Conservation (phyloP, 495 filamentous ascomycete species). For the Talaromyces ruber region DNA sequence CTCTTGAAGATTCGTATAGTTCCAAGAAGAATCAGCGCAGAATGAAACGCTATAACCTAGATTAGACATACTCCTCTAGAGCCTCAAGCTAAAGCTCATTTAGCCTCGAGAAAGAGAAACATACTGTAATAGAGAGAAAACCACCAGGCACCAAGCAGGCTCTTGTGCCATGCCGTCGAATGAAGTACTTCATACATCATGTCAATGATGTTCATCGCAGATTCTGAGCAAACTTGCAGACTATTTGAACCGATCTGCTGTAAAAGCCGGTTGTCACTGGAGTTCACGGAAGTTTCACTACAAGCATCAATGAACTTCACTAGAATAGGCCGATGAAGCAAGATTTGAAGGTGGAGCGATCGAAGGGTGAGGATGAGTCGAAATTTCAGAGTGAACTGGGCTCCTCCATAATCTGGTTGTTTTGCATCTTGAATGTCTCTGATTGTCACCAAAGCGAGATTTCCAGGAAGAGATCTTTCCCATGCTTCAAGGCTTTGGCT, state of each 20-base stretch:
- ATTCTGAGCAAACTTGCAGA: constrained; percentile 24
- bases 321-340: constrained; percentile 6
- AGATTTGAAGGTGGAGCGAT: constrained; percentile 9
- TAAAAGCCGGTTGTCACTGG: background rate
- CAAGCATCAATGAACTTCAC: constrained; percentile 10
- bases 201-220: constrained; percentile 23
- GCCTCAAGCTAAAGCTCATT: too few relatives aligned
- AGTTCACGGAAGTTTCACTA: constrained; percentile 6
- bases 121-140: constrained; percentile 30
- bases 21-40: too few relatives aligned
- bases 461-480: background rate
- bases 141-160: constrained; percentile 31
- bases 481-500: background rate
- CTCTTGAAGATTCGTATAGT: too few relatives aligned
- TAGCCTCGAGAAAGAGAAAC: background rate
- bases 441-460: background rate
- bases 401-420: background rate
- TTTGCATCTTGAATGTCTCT: background rate
- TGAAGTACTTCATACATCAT: constrained; percentile 22
- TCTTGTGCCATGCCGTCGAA: constrained; percentile 10
- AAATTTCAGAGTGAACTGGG: constrained; percentile 1
- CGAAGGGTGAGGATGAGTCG: constrained; percentile 7
- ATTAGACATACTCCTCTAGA: too few relatives aligned
- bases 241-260: constrained; percentile 24
- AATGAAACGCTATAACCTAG: too few relatives aligned